phyloP scores from a whole-genome alignment of 2,329 filamentous ascomycete genomes.

The Gnomoniopsis sp. region DNA sequence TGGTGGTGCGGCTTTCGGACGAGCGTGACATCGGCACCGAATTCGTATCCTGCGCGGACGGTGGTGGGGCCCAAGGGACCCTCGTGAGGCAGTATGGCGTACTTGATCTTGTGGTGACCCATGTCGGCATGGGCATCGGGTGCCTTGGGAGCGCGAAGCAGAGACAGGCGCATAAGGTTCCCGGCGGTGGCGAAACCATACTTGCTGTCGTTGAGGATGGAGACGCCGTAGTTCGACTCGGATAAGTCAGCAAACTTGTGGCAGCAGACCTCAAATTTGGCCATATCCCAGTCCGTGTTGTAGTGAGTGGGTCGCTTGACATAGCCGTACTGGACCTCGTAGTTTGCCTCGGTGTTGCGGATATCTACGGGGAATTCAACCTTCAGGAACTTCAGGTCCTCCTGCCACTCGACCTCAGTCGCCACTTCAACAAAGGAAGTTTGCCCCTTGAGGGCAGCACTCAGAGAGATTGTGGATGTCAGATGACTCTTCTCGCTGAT shows the following conservation, averaged over 20 bases:
- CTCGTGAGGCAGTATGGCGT: slow-evolving; percentile 83
- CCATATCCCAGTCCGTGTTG: slow-evolving; percentile 89
- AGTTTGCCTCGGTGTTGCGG: slow-evolving; percentile 85
- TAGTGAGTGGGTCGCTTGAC: slow-evolving; percentile 91
- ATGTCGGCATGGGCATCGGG: slow-evolving; percentile 94
- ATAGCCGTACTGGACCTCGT: slow-evolving; percentile 92
- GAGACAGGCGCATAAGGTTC: slow-evolving; percentile 82
- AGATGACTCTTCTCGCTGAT: slow-evolving; percentile 86
- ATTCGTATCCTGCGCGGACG: slow-evolving; percentile 79
- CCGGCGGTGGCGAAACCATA: slow-evolving; percentile 92
- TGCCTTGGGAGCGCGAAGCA: slow-evolving; percentile 85
- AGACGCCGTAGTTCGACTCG: slow-evolving; percentile 84
- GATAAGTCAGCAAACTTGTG: slow-evolving; percentile 92
- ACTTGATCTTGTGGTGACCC: slow-evolving; percentile 82
- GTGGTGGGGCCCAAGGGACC: slow-evolving; percentile 70
- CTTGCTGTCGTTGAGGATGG: slow-evolving; percentile 91
- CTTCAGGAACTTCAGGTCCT: slow-evolving; percentile 97
- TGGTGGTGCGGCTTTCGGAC: slow-evolving; percentile 34
- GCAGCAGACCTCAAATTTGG: slow-evolving; percentile 94
- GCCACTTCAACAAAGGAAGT: slow-evolving; percentile 73
- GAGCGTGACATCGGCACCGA: slow-evolving; percentile 76
- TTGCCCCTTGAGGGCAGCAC: slow-evolving; percentile 62
- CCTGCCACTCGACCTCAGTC: slow-evolving; percentile 92
- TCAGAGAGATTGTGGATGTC: slow-evolving; percentile 79
- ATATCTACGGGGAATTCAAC: slow-evolving; percentile 96